Base-by-base conservation (phyloP, 2,329 filamentous ascomycete genomes). In the Samsoniella hepiali region DNA sequence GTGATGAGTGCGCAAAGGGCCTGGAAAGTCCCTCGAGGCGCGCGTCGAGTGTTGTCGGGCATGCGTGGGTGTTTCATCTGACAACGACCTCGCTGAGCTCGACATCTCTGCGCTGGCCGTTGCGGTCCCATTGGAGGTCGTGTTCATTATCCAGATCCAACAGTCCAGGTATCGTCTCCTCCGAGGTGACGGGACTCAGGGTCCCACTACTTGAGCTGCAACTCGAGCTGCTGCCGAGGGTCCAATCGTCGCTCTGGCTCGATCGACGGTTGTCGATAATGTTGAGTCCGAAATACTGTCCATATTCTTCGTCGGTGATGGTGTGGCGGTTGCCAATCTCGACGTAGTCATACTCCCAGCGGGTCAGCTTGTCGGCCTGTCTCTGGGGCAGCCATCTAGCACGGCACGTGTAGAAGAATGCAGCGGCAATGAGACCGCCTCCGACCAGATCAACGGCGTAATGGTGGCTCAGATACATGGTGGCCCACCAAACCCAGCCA, bases 401-500 rank as follows among this genome's bases (percentile, higher is more conserved):
- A 72, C 91, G 91, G 63, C 90, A 86, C 65, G 92, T 86, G 78
- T 94, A 96, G 81, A 91, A 98, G 64, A 90, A 87, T 58, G 90
- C 81, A 13, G 88, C 88, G 31, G 92, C 90, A 65, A 92, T 81
- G 65, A 97, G 81, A 73, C 89, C 92, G 69, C 94, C 94, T 42
- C 86, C 91, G 32, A 97, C 91, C 58, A 98, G 82, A 75, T 98
- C 94, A 47, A 98, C 90, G 38, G 93, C 94, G 74, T 98, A 98
- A 79, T 98, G 94, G 77, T 98, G 94, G 72, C 91, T 96, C 59
- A 98, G 85, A 74, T 98, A 97, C 92, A 98, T 97, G 69, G 94
- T 98, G 13, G 93, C 91, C 93, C 94, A 98, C 91, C 93, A 97
- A 71, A 97, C 88, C 94, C 94, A 97, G 73, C 90, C 84, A 51